These are phyloP conservation scores for Rhizopus sp. DNA, from an alignment of 371 early-diverging fungal species.

Conservation along the genomic window DNA sequence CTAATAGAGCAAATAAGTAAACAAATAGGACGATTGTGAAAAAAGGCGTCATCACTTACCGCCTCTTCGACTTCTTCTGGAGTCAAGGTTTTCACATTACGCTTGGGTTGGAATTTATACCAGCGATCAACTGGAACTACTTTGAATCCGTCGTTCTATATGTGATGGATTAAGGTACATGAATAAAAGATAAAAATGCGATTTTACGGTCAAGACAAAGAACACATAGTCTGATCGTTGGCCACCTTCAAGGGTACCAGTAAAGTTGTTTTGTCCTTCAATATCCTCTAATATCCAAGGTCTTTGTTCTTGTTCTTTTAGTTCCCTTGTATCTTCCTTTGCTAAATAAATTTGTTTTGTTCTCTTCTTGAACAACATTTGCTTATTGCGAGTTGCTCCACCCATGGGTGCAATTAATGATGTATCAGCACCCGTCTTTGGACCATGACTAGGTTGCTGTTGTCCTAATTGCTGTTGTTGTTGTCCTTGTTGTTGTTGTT, in stretches of 20 bases:
- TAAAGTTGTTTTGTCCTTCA: slow-evolving; percentile 68
- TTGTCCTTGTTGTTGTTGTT: slow-evolving; percentile 25
- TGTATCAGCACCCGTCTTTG: slow-evolving; percentile 71
- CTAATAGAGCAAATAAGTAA: slow-evolving; percentile 13
- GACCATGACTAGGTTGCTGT: slow-evolving; percentile 35
- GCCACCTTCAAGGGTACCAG: slow-evolving; percentile 80
- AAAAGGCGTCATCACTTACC: slow-evolving; percentile 38
- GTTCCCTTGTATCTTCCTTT: slow-evolving; percentile 70
- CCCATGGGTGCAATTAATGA: slow-evolving; percentile 79
- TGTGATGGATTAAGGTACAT: neutral
- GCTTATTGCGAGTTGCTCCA: slow-evolving; percentile 77
- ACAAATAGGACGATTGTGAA: neutral
- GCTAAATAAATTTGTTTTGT: slow-evolving; percentile 79
- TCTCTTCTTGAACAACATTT: slow-evolving; percentile 81
- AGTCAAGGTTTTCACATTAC: slow-evolving; percentile 79
- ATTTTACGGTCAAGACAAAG: slow-evolving; percentile 65
- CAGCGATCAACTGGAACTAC: slow-evolving; percentile 87
- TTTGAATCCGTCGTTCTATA: slow-evolving; percentile 76
- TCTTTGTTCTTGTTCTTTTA: slow-evolving; percentile 71
- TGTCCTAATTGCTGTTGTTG: slow-evolving; percentile 26
- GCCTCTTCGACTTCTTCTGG: slow-evolving; percentile 93
- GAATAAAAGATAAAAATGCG: neutral
- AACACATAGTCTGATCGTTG: slow-evolving; percentile 77
- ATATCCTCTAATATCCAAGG: slow-evolving; percentile 84
- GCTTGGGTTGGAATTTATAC: slow-evolving; percentile 89